These are phyloP conservation scores for Marchantia polymorpha DNA, from an alignment of 225 moss, liverwort and hornwort species.

Conservation along the genomic window DNA sequence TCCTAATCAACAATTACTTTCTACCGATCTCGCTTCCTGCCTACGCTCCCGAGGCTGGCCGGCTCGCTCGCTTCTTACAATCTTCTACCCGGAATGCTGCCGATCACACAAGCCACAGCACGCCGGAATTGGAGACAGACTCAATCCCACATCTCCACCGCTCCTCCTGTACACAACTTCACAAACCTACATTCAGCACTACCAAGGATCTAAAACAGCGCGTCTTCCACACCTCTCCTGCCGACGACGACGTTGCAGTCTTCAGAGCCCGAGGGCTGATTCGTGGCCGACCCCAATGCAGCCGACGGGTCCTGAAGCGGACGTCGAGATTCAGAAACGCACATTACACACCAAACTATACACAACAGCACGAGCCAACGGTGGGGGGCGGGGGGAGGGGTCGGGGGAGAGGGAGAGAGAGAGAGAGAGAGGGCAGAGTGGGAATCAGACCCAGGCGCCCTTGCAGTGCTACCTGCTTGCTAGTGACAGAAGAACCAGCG, in stretches of 20 bases:
- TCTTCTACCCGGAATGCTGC: conserved; percentile 2
- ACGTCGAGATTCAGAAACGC: not conserved
- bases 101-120: conserved; percentile 5
- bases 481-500: no score
- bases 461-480: no score
- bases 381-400: not conserved
- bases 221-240: not conserved
- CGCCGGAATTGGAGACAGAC: not conserved
- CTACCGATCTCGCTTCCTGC: not conserved
- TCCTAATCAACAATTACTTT: not conserved
- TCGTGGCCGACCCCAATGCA: not conserved
- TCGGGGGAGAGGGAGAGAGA: no score
- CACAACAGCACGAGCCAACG: not conserved
- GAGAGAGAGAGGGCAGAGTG: not conserved
- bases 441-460: no score
- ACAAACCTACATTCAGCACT: not conserved
- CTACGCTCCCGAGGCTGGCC: not conserved
- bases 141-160: conserved; percentile 21
- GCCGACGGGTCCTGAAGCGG: not conserved
- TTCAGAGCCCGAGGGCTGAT: not conserved
- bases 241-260: not conserved
- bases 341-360: not conserved
- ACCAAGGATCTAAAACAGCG: not conserved
- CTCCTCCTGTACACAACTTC: not conserved
- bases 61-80: not conserved